Conservation (phyloP, 2,329 filamentous ascomycete genomes). For the Fusarium sp. region DNA sequence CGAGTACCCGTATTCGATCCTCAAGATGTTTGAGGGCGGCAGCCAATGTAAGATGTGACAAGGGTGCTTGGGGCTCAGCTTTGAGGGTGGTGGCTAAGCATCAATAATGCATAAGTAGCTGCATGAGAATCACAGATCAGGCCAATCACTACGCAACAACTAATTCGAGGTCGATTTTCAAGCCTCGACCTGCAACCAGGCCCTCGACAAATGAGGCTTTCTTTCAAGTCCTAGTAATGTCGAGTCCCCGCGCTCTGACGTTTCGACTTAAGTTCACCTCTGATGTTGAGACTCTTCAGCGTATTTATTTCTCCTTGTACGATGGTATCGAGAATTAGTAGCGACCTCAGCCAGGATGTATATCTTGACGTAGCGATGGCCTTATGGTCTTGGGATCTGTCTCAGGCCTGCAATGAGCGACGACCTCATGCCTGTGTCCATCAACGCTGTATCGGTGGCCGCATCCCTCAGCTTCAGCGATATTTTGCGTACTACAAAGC, state of each 20-base stretch:
- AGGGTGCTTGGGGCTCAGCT: not conserved
- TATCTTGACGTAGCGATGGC: not conserved
- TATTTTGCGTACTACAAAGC: not conserved
- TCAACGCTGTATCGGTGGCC: not conserved
- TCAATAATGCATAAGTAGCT: not conserved
- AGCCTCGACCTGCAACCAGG: not conserved
- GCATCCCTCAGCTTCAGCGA: not conserved
- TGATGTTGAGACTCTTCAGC: not conserved
- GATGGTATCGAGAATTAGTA: not conserved
- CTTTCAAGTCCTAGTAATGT: not conserved
- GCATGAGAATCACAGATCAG: not conserved
- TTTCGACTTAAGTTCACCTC: not conserved
- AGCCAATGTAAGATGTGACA: not conserved
- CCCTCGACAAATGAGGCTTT: not conserved
- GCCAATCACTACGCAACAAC: not conserved
- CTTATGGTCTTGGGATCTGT: not conserved
- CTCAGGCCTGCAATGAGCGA: not conserved
- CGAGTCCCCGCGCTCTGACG: no score
- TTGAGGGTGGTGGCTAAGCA: not conserved
- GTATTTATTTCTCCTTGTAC: rapidly evolving
- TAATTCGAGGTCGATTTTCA: not conserved
- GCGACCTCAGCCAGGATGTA: not conserved
- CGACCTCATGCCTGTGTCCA: not conserved
- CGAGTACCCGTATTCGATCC: rapidly evolving
- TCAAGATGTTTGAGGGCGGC: not conserved